Evolutionary conservation across 768 basidiomycete species (phyloP).

Genomic region (Mycena galopus): DNA sequence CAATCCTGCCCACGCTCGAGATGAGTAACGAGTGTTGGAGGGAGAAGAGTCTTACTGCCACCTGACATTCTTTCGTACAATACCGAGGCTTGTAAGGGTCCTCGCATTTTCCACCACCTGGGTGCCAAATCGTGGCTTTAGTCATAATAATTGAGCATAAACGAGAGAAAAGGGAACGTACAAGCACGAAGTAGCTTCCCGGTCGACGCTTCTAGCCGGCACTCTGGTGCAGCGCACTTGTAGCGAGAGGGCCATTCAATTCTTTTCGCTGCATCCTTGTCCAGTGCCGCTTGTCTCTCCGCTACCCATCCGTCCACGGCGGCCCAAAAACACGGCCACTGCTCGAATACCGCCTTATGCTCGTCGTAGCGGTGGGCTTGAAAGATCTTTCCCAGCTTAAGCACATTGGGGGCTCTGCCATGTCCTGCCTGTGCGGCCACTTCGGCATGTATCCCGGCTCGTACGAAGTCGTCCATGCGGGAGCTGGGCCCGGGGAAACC

Average conservation of each 20-base stretch:
- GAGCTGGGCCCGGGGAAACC: background rate
- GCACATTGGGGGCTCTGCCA: background rate
- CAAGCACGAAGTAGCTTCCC: slow-evolving; percentile 19
- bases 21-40: background rate
- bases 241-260: slow-evolving; percentile 8
- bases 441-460: slow-evolving; percentile 5
- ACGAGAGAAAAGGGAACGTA: background rate
- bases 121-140: background rate
- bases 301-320: slow-evolving; percentile 3
- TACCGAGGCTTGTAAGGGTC: slow-evolving; percentile 17
- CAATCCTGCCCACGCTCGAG: slow-evolving; percentile 3
- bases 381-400: background rate
- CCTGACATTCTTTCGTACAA: slow-evolving; percentile 23
- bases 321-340: slow-evolving; percentile 7
- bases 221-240: slow-evolving; percentile 18
- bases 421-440: background rate
- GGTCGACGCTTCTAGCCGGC: slow-evolving; percentile 2
- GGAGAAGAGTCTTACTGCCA: background rate
- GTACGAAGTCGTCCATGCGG: background rate
- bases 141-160: background rate
- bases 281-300: slow-evolving; percentile 6
- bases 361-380: background rate
- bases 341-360: background rate
- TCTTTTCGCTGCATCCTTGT: slow-evolving; percentile 6
- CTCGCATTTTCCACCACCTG: slow-evolving; percentile 25